Evolutionary conservation across 2,329 filamentous ascomycete species (phyloP).

Genomic region (Corniculantispora saksenae): DNA sequence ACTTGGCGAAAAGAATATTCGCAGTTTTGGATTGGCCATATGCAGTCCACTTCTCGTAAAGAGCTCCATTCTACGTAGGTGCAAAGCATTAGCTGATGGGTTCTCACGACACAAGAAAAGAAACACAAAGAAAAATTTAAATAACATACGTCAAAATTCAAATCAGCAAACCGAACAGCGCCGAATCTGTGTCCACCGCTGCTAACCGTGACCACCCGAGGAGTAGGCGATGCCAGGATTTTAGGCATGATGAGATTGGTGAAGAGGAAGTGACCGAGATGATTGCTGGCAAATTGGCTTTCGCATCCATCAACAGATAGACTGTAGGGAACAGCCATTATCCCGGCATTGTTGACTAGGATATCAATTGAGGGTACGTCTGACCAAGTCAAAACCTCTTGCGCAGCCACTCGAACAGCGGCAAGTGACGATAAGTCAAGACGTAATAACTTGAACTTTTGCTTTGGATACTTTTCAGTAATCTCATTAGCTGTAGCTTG

Average conservation of each 20-base stretch:
- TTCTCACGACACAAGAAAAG: not conserved
- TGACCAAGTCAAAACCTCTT: conserved; percentile 33
- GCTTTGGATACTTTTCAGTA: conserved; percentile 26
- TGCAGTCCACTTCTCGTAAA: conserved; percentile 23
- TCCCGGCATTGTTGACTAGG: conserved; percentile 44
- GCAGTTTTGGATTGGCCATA: conserved; percentile 34
- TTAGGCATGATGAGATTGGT: conserved; percentile 35
- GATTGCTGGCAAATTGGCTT: conserved; percentile 37
- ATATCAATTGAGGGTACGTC: conserved; percentile 39
- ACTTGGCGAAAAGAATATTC: conserved; percentile 27
- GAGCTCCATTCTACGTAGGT: not conserved
- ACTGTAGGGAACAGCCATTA: conserved; percentile 39
- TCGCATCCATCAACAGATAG: conserved; percentile 42
- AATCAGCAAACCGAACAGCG: conserved; percentile 42
- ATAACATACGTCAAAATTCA: conserved; percentile 35
- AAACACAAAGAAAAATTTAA: not conserved
- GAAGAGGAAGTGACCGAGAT: conserved; percentile 41
- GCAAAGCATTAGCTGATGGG: not conserved
- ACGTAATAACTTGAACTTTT: conserved; percentile 35
- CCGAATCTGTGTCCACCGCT: conserved; percentile 42
- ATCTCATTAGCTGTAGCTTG: conserved; percentile 37
- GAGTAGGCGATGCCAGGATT: conserved; percentile 25
- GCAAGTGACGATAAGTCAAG: conserved; percentile 44
- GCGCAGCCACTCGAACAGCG: conserved; percentile 41
- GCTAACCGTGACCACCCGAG: conserved; percentile 41